These are phyloP conservation scores for Monilinia polystroma DNA, from an alignment of 2,329 filamentous ascomycete genomes.

Conservation along the genomic window DNA sequence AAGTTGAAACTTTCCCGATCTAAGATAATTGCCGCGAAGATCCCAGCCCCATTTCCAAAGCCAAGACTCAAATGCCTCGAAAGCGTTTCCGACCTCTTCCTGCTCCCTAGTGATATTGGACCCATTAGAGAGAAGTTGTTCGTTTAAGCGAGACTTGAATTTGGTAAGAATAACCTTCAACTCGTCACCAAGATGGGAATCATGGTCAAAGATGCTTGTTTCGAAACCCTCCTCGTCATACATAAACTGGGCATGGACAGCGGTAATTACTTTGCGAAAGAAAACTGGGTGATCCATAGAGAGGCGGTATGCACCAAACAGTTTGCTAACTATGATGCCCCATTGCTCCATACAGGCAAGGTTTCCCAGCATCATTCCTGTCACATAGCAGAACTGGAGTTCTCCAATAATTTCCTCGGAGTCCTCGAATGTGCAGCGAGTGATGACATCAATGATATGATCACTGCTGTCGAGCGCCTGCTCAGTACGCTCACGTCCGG, in stretches of 20 bases:
- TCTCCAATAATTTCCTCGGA: constrained; percentile 55
- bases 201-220: constrained; percentile 43
- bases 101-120: constrained; percentile 44
- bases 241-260: constrained; percentile 54
- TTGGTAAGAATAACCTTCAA: constrained; percentile 51
- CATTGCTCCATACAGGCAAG: constrained; percentile 61
- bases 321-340: constrained; percentile 55
- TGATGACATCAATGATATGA: constrained; percentile 48
- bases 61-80: constrained; percentile 50
- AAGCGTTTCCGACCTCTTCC: constrained; percentile 48
- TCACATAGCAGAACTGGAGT: constrained; percentile 59
- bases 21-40: constrained; percentile 50
- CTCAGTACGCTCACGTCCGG: constrained; percentile 44
- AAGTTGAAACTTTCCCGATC: constrained; percentile 50
- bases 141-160: constrained; percentile 55
- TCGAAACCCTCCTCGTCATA: constrained; percentile 53
- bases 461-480: constrained; percentile 51
- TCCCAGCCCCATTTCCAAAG: constrained; percentile 56
- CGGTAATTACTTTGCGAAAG: constrained; percentile 48
- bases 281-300: constrained; percentile 47
- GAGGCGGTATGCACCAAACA: constrained; percentile 53
- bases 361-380: constrained; percentile 58
- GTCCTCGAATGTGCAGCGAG: constrained; percentile 39
- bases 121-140: constrained; percentile 45
- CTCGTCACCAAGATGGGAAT: constrained; percentile 36